These are phyloP conservation scores for Rutstroemia sp. DNA, from an alignment of 2,329 filamentous ascomycete genomes.

Conservation along the genomic window DNA sequence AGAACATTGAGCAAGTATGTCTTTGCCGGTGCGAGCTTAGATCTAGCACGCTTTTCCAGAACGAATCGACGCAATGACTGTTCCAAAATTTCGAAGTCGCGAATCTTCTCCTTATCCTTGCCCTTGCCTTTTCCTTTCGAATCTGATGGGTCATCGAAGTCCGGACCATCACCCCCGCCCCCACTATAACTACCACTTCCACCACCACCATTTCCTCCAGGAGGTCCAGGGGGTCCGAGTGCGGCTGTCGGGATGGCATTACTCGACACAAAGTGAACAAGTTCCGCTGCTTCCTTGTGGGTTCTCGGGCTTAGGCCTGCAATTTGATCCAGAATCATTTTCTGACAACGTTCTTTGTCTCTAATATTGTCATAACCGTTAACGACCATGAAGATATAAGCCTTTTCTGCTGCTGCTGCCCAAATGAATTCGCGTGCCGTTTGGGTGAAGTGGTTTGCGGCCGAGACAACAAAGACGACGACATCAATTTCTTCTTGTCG, in stretches of 20 bases:
- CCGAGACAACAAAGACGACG: conserved; percentile 95
- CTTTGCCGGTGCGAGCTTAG: conserved; percentile 90
- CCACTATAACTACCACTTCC: conserved; percentile 45
- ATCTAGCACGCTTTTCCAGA: conserved; percentile 87
- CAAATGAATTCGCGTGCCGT: conserved; percentile 98
- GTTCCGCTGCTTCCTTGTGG: conserved; percentile 82
- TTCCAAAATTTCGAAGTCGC: conserved; percentile 86
- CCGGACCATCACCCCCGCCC: conserved; percentile 40
- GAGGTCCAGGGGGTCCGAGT: conserved; percentile 33
- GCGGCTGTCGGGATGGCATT: conserved; percentile 78
- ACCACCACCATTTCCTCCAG: conserved; percentile 45
- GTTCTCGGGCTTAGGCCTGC: conserved; percentile 82
- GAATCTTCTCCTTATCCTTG: conserved; percentile 80
- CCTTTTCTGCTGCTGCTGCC: conserved; percentile 92
- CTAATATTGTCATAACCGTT: conserved; percentile 94
- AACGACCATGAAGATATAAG: conserved; percentile 98
- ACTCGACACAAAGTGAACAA: conserved; percentile 97
- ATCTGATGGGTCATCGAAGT: conserved; percentile 41
- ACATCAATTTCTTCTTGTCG: conserved; percentile 98
- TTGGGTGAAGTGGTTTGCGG: conserved; percentile 94
- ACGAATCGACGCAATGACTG: conserved; percentile 87
- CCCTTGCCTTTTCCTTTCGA: conserved; percentile 62
- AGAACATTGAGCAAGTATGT: conserved; percentile 93
- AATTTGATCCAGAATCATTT: conserved; percentile 89
- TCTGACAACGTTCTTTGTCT: conserved; percentile 84